Base-by-base conservation (phyloP, 805 yeast species). In the Candida takata region DNA sequence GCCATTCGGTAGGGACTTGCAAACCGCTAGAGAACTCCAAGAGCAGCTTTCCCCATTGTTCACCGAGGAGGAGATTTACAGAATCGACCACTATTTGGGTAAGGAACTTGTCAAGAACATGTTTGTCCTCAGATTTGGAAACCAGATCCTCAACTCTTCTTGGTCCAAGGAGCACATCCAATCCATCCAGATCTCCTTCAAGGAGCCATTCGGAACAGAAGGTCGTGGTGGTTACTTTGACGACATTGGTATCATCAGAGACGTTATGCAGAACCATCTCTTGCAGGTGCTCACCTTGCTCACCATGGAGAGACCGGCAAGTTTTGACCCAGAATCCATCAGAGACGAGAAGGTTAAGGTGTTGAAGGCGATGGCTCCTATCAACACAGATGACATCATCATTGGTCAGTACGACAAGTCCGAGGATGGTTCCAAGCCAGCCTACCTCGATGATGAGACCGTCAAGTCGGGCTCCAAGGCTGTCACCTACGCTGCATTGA, bases 151-250 rank as follows among this genome's bases (percentile, higher is more conserved):
- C 55, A 74, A 74, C 54, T 85, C 95, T n/a, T 74, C 83, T 37
- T 92, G 97, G 97, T 81, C 83, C 66, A 79, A 70, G 57, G 73
- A 83, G 45, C 81, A 74, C 61, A 77, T 92, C 54, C 70, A 77
- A 43, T 74, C 80, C 27, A 79, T 92, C 43, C 96, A 90, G 68
- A 78, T 92, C 48, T 74, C 90, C 11, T 90, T 92, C 71, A 92
- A 92, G 67, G 98, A 92, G 67, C 85, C 92, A n/a, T 92, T 92
- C 52, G 98, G 98, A 37, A 92, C 98, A 27, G 96, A 92, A 65
- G 98, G 98, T 38, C 78, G 98, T 58, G 98, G 98, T 49, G 98
- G 98, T 26, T 92, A 92, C 67, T 92, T 92, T 55, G 97, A 92
- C 63, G 69, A 72, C 37, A 86, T 88, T 54, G 98, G 98, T 40